Conservation (phyloP, 2,329 filamentous ascomycete genomes). For the Exophiala aquamarina region DNA sequence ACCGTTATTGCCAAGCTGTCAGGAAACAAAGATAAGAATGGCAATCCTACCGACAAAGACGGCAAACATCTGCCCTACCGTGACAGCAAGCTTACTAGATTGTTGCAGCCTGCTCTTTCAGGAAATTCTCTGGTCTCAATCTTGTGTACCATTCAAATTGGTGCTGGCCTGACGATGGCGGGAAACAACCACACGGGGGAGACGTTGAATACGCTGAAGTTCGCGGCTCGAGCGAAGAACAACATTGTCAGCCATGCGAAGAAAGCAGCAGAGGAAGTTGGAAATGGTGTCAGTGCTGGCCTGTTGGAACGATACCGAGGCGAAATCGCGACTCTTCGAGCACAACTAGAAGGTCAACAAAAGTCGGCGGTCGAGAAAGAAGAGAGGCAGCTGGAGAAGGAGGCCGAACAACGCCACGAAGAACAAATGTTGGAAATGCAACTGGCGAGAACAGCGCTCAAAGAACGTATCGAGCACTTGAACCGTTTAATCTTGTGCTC, state of each 20-base stretch:
- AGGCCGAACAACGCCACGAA: slow-evolving; percentile 83
- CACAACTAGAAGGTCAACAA: slow-evolving; percentile 79
- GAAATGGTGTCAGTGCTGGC: slow-evolving; percentile 60
- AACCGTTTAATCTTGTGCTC: slow-evolving; percentile 94
- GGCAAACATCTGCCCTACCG: slow-evolving; percentile 92
- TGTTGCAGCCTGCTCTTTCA: slow-evolving; percentile 88
- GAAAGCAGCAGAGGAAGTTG: slow-evolving; percentile 84
- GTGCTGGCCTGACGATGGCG: slow-evolving; percentile 70
- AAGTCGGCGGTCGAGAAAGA: slow-evolving; percentile 65
- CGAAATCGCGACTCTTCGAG: slow-evolving; percentile 81
- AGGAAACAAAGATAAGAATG: slow-evolving; percentile 79
- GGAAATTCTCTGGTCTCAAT: slow-evolving; percentile 96
- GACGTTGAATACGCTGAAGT: slow-evolving; percentile 94
- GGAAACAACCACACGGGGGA: slow-evolving; percentile 77
- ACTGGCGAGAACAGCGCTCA: slow-evolving; percentile 87
- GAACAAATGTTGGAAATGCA: slow-evolving; percentile 99
- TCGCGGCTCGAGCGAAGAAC: slow-evolving; percentile 94
- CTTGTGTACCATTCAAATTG: slow-evolving; percentile 91
- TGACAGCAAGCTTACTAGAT: slow-evolving; percentile 92
- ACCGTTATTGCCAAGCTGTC: slow-evolving; percentile 95
- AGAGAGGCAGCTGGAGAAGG: slow-evolving; percentile 69
- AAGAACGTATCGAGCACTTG: slow-evolving; percentile 95
- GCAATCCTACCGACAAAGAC: slow-evolving; percentile 72
- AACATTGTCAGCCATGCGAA: slow-evolving; percentile 97
- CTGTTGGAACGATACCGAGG: slow-evolving; percentile 89